phyloP scores from a whole-genome alignment of 495 filamentous ascomycete species.

The Xylona heveae region DNA sequence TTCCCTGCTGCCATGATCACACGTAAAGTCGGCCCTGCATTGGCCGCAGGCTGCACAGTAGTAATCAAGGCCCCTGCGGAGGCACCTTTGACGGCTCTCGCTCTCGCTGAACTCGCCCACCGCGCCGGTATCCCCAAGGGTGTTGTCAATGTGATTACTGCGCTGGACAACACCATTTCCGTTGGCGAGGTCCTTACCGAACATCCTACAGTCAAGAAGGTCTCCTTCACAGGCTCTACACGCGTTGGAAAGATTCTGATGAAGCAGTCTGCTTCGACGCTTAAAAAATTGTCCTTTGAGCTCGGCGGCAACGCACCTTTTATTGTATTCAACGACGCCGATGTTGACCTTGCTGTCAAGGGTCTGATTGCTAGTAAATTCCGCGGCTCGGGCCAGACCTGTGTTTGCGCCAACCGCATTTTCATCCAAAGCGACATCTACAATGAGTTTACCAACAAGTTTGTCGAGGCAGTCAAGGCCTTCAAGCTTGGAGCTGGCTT shows the following conservation, averaged over 20 bases:
- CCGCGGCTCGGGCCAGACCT: conserved; percentile 73
- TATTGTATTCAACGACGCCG: conserved; percentile 83
- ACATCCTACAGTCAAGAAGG: conserved; percentile 50
- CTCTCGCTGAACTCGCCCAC: conserved; percentile 60
- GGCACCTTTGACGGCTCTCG: conserved; percentile 68
- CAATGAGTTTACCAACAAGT: conserved; percentile 47
- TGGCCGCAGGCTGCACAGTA: conserved; percentile 69
- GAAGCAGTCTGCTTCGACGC: conserved; percentile 55
- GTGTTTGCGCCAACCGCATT: conserved; percentile 75
- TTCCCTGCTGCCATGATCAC: conserved; percentile 91
- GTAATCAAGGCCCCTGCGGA: conserved; percentile 71
- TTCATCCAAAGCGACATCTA: conserved; percentile 66
- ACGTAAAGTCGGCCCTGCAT: conserved; percentile 64
- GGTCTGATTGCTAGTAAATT: conserved; percentile 68
- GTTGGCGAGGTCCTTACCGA: conserved; percentile 55
- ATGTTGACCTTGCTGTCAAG: conserved; percentile 53
- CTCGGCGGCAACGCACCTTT: conserved; percentile 84
- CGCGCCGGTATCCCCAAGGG: conserved; percentile 72
- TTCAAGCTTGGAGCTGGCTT: conserved; percentile 68
- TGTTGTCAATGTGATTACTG: conserved; percentile 64
- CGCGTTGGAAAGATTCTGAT: conserved; percentile 72
- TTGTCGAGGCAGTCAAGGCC: conserved; percentile 49
- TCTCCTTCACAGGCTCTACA: conserved; percentile 82
- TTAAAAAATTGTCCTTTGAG: conserved; percentile 78
- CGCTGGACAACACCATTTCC: conserved; percentile 45